Conservation (phyloP, 768 basidiomycete genomes). For the Russula sp. region DNA sequence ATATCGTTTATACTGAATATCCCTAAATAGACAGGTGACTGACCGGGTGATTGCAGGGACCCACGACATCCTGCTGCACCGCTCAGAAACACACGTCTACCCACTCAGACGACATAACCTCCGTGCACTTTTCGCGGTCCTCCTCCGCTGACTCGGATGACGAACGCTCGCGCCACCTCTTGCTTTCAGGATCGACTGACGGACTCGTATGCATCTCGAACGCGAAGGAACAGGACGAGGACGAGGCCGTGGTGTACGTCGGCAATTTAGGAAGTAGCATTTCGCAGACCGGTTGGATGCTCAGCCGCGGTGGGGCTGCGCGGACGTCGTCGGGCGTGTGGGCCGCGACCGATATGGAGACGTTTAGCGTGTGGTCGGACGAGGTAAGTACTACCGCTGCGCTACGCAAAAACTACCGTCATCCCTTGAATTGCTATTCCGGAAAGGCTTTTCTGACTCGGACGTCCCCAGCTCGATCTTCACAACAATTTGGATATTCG, state of each 20-base stretch:
- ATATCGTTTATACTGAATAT: conserved; percentile 13
- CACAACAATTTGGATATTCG: conserved; percentile 61
- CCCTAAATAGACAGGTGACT: not conserved
- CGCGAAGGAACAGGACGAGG: conserved; percentile 75
- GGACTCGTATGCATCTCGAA: conserved; percentile 75
- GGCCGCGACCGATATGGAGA: conserved; percentile 95
- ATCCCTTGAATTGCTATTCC: not conserved
- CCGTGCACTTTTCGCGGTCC: conserved; percentile 48
- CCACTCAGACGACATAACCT: conserved; percentile 91
- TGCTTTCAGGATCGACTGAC: conserved; percentile 84
- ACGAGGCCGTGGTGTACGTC: conserved; percentile 76
- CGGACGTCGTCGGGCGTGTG: conserved; percentile 49
- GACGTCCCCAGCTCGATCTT: conserved; percentile 53
- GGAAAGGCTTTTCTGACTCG: not conserved
- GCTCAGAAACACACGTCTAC: conserved; percentile 76
- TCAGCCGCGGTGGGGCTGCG: conserved; percentile 32
- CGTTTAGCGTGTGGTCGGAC: conserved; percentile 77
- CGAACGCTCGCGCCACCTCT: conserved; percentile 32
- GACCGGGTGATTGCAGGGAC: conserved; percentile 56
- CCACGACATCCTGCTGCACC: conserved; percentile 71
- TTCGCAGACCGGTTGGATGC: conserved; percentile 71
- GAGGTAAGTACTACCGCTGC: conserved; percentile 56
- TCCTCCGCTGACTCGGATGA: not conserved
- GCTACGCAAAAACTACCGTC: conserved; percentile 1
- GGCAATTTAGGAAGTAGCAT: conserved; percentile 86